These are phyloP conservation scores for Nicotiana tabacum DNA, from an alignment of 257 asterid species.

Conservation along the genomic window DNA sequence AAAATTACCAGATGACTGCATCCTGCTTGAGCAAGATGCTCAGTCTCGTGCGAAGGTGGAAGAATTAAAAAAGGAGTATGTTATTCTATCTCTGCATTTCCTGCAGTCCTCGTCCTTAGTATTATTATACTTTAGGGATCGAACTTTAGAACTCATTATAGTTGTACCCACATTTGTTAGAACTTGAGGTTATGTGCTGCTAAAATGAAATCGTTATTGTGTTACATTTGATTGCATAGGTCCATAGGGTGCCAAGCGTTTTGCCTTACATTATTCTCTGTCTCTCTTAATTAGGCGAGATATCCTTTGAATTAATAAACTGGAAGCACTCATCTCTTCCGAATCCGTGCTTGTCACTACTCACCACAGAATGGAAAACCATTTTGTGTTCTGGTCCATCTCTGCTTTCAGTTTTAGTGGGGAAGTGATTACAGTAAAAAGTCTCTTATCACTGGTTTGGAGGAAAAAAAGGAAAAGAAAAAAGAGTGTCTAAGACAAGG, in stretches of 20 bases:
- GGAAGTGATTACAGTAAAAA: neutral
- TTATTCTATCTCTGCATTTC: conserved; percentile 13
- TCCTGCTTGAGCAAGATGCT: conserved; percentile 52
- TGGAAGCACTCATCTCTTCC: neutral
- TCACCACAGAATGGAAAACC: neutral
- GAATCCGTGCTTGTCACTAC: neutral
- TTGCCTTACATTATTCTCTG: neutral
- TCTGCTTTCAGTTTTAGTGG: neutral
- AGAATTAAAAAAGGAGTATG: conserved; percentile 74
- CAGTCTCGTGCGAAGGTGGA: conserved; percentile 58
- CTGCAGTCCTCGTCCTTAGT: neutral
- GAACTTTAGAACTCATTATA: neutral
- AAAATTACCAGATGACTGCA: conserved; percentile 42
- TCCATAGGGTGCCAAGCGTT: neutral
- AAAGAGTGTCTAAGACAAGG: neutral
- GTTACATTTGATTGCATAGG: no score
- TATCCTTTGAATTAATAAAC: conserved; percentile 5
- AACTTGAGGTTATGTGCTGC: neutral
- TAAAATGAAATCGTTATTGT: no score
- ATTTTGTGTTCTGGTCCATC: neutral
- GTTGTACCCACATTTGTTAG: neutral
- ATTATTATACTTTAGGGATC: neutral
- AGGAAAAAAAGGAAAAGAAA: neutral
- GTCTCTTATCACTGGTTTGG: neutral
- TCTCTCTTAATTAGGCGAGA: neutral